Conservation (phyloP, 2,329 filamentous ascomycete genomes). For the Dothistroma pini region DNA sequence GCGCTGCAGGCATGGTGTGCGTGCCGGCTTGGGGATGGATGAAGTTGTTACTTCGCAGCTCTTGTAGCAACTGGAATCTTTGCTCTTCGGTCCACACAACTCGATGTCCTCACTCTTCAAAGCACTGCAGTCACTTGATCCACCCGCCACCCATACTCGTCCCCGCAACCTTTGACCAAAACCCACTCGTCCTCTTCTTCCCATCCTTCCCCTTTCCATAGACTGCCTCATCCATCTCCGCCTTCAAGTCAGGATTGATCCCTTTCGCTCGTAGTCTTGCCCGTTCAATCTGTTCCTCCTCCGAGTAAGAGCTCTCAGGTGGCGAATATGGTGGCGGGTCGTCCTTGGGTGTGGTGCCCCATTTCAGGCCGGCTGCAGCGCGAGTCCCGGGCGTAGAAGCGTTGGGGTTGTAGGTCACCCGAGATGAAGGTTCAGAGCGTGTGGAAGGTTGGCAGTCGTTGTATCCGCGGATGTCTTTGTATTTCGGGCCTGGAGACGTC, state of each 20-base stretch:
- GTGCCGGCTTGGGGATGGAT: too few species aligned
- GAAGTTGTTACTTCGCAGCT: too few species aligned
- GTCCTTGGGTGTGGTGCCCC: constrained; percentile 12
- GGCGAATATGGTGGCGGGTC: constrained; percentile 3
- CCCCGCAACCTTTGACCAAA: constrained; percentile 17
- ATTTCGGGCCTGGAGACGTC: not conserved
- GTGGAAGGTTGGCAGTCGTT: not conserved
- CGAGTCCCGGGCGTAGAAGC: constrained; percentile 1
- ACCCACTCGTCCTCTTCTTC: constrained; percentile 4
- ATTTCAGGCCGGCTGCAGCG: constrained; percentile 12
- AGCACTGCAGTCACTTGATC: constrained; percentile 4
- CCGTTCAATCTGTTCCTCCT: constrained; percentile 14
- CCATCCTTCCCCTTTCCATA: constrained; percentile 12
- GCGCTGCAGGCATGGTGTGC: too few species aligned
- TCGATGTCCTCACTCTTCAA: too few species aligned
- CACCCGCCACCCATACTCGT: constrained; percentile 16
- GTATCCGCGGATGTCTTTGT: not conserved
- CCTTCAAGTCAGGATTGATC: constrained; percentile 16
- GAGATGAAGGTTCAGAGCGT: not conserved
- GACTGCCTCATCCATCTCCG: constrained; percentile 15
- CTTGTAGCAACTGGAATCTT: too few species aligned
- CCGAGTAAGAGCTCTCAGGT: constrained; percentile 9
- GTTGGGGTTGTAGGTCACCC: not conserved
- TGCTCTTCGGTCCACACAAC: too few species aligned
- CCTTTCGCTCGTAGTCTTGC: constrained; percentile 14